Percentiles rank a stretch among this genome's conserved stretches.
phyloP scores from a whole-genome alignment of 73 alveolate genomes.

The Paramecium primaurelia region DNA sequence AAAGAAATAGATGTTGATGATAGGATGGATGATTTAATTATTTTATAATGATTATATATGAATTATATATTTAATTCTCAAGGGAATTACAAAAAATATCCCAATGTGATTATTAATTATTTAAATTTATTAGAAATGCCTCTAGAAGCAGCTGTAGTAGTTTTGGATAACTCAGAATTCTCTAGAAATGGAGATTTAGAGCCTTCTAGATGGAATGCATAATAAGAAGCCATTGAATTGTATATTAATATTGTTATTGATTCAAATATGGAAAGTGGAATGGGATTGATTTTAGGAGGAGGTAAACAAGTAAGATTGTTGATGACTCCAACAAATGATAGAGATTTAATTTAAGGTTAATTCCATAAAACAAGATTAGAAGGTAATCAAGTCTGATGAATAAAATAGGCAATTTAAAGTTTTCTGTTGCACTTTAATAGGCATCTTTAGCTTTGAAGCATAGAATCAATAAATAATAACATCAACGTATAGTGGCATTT shows the following conservation, averaged over 20 bases:
- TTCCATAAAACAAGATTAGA: constrained; percentile 66
- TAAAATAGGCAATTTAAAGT: constrained; percentile 79
- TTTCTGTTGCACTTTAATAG: constrained; percentile 77
- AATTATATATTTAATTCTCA: not conserved
- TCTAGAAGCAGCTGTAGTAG: constrained; percentile 67
- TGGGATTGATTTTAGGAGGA: constrained; percentile 93
- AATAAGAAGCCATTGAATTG: constrained; percentile 84
- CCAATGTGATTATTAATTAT: constrained; percentile 3
- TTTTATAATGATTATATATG: no score
- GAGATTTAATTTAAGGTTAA: constrained; percentile 44
- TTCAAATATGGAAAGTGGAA: constrained; percentile 89
- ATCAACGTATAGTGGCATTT: constrained; percentile 85
- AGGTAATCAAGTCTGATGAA: constrained; percentile 62
- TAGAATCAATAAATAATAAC: constrained; percentile 83
- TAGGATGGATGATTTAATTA: not conserved
- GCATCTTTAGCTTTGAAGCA: constrained; percentile 91
- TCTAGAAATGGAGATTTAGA: constrained; percentile 92
- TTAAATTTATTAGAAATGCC: constrained; percentile 30
- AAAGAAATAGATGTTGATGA: not conserved
- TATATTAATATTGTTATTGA: constrained; percentile 81
- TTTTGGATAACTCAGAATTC: constrained; percentile 94
- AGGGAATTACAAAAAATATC: not conserved
- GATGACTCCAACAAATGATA: constrained; percentile 88
- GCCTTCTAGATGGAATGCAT: constrained; percentile 89
- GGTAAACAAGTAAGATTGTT: constrained; percentile 88